These are phyloP conservation scores for Rhodotorula sp. DNA, from an alignment of 1,284 basidiomycete genomes.

Conservation along the genomic window DNA sequence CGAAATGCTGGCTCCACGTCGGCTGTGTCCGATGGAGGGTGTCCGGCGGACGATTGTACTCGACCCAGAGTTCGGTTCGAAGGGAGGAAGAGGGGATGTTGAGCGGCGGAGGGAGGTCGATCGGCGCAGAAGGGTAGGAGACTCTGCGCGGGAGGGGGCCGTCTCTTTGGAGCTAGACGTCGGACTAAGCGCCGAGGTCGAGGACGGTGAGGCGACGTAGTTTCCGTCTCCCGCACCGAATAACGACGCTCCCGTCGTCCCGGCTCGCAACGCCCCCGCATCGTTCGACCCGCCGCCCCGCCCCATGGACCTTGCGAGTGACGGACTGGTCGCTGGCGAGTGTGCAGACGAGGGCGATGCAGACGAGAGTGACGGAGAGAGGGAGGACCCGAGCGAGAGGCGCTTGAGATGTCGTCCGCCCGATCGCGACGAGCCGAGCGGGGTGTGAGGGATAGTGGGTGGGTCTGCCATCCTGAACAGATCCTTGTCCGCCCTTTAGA, in stretches of 20 bases:
- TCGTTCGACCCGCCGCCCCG: not conserved
- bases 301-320: not conserved
- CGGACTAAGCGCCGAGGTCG: not conserved
- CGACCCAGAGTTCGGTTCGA: not conserved
- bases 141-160: not conserved
- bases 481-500: too few relatives aligned
- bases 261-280: not conserved
- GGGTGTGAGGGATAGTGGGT: too few relatives aligned
- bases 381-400: constrained; percentile 13
- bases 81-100: not conserved
- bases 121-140: constrained; percentile 7
- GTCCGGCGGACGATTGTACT: constrained; percentile 13
- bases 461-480: too few relatives aligned
- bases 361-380: constrained; percentile 9
- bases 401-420: constrained; percentile 27
- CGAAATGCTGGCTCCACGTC: not conserved
- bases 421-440: too few relatives aligned
- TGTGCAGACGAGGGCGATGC: constrained; percentile 1
- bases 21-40: constrained; percentile 27
- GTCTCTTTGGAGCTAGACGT: too few relatives aligned
- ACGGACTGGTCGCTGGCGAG: not conserved
- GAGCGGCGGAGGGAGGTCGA: constrained; percentile 3
- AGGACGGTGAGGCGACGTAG: not conserved
- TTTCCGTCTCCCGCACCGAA: too few relatives aligned
- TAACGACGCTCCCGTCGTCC: not conserved